Evolutionary conservation across 331 rosid genomes (phyloP), one percentile per base, ranked within the genome.

Genomic region (Pyracantha coccinea): DNA sequence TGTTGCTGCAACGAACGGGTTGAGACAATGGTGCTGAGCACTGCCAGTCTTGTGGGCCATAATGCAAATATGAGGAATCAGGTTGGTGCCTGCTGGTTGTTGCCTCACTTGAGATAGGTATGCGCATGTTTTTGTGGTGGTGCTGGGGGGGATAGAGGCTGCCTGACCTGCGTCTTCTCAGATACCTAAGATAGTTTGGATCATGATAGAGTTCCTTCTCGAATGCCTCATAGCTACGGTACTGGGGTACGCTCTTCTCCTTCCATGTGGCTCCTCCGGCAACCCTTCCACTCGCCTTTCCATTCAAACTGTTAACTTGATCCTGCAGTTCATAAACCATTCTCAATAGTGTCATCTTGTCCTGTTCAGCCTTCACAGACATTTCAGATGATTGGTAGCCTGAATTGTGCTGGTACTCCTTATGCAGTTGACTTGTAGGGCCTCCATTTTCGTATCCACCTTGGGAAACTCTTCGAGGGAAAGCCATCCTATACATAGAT

Each of bases 41-140:
- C 33, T 73, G 86, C 87, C 84, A 53, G 41, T 82, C 87, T 47
- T 78, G 86, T 19, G 80, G 86, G 81, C 8, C 52, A 62, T 76
- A 83, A 20, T 75, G 84, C 78, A 79, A 69, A 78, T 80, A 82
- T 68, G 86, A 78, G 65, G 71, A 78, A 79, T 88, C 86, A 74
- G 45, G 74, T 76, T 78, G 91, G 78, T 81, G 88, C 52, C 85
- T 82, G 50, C 86, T 83, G 21, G 80, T 82, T 55, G 86, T 76
- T 85, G 84, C 85, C 81, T 90, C 94, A 54, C 83, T 86, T 23
- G 97, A 89, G 75, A 87, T 88, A 62, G 96, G 92, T 59, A 89
- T 78, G 65, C 62, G 74, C 8, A 86, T 79, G 69, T 68, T 73
- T 55, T 85, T 73, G 74, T 35, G 82, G 66, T 83, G 85, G 66